phyloP scores from a whole-genome alignment of 1,139 yeast species.

The Casaregolazyma lundiana region DNA sequence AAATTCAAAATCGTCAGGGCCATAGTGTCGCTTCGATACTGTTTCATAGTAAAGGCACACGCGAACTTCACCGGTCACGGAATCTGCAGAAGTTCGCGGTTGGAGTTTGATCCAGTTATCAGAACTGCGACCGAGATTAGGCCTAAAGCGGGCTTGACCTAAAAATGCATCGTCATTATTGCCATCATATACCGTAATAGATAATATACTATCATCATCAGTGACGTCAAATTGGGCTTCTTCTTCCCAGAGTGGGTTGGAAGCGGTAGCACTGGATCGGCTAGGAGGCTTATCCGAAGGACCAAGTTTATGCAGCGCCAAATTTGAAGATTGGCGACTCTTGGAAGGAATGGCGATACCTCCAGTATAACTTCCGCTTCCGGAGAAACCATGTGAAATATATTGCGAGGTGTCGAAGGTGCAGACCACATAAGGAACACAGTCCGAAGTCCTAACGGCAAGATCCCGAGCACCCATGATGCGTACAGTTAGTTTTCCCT shows the following conservation, averaged over 20 bases:
- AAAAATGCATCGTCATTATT: slow-evolving; percentile 74
- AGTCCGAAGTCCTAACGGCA: slow-evolving; percentile 46
- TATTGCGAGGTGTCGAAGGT: slow-evolving; percentile 91
- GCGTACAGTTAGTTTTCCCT: slow-evolving; percentile 73
- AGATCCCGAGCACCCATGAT: slow-evolving; percentile 76
- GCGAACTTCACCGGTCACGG: slow-evolving; percentile 70
- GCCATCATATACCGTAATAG: slow-evolving; percentile 83
- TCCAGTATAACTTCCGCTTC: slow-evolving; percentile 19
- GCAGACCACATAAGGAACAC: slow-evolving; percentile 88
- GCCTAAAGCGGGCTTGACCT: slow-evolving; percentile 76
- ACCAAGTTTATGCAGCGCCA: slow-evolving; percentile 45
- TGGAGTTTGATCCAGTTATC: slow-evolving; percentile 70
- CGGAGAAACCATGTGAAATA: slow-evolving; percentile 59
- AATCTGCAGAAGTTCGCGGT: slow-evolving; percentile 71
- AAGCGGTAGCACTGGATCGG: slow-evolving; percentile 34
- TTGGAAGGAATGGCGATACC: slow-evolving; percentile 38
- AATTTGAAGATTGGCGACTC: slow-evolving; percentile 59
- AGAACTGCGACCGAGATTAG: slow-evolving; percentile 48
- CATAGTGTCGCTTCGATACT: slow-evolving; percentile 69
- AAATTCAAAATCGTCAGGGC: slow-evolving; percentile 92
- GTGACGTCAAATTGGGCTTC: slow-evolving; percentile 90
- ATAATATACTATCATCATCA: slow-evolving; percentile 66
- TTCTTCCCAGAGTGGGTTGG: slow-evolving; percentile 84
- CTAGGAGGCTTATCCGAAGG: slow-evolving; percentile 1
- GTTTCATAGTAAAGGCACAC: slow-evolving; percentile 70